phyloP scores from a whole-genome alignment of 495 filamentous ascomycete genomes.

The Letharia columbiana region DNA sequence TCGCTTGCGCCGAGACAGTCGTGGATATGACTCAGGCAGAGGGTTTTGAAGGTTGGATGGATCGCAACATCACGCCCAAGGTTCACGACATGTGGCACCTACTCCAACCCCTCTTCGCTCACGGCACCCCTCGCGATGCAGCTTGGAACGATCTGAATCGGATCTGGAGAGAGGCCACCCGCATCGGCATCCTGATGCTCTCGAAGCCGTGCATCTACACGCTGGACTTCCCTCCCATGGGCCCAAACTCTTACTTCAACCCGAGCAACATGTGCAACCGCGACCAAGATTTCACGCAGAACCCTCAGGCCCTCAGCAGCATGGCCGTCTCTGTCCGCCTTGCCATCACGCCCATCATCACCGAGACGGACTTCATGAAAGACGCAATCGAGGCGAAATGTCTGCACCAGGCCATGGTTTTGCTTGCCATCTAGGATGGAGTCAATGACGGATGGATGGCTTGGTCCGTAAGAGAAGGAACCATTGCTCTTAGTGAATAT shows the following conservation, averaged over 20 bases:
- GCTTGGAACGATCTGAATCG: constrained; percentile 23
- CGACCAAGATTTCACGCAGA: constrained; percentile 17
- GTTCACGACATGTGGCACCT: constrained; percentile 22
- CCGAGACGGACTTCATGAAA: constrained; percentile 13
- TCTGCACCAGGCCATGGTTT: constrained; percentile 15
- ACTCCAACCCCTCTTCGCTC: constrained; percentile 22
- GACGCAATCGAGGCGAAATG: constrained; percentile 1
- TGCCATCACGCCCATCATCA: constrained; percentile 17
- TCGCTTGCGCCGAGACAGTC: constrained; percentile 18
- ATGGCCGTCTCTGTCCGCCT: constrained; percentile 9
- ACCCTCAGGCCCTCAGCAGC: not conserved
- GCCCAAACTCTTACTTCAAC: constrained; percentile 25
- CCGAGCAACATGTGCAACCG: constrained; percentile 27
- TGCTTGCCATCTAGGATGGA: constrained; percentile 3
- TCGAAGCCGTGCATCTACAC: constrained; percentile 23
- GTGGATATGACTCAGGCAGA: constrained; percentile 19
- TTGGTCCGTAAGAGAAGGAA: not conserved
- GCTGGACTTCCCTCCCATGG: constrained; percentile 26
- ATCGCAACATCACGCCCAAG: constrained; percentile 16
- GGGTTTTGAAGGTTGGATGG: constrained; percentile 23
- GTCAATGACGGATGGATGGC: not conserved
- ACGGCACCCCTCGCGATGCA: constrained; percentile 8
- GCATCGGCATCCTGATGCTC: constrained; percentile 28
- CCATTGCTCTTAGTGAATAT: not conserved
- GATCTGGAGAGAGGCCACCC: constrained; percentile 26